Evolutionary conservation across 305 asterid genomes (phyloP).

Genomic region (Euphrasia arctica): DNA sequence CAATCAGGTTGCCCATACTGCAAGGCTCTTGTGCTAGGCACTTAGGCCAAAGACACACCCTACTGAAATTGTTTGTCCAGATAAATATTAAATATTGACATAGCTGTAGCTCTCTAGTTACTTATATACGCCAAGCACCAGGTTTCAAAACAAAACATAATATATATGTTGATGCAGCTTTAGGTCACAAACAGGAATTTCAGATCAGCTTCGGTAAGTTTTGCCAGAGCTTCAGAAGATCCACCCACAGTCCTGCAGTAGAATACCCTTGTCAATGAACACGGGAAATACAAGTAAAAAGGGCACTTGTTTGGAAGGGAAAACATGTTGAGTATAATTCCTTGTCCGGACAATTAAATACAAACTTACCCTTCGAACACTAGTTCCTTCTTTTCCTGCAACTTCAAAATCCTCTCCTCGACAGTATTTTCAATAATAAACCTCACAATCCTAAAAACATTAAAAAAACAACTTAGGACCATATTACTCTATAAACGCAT

Average conservation of each 20-base stretch:
- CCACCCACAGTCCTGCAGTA: conserved; percentile 87
- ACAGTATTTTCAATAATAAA: conserved; percentile 77
- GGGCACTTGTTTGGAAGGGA: not conserved
- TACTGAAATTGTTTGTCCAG: no score
- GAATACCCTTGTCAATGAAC: conserved; percentile 15
- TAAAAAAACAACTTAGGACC: conserved; percentile 10
- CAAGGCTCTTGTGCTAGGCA: not conserved
- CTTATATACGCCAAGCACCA: conserved; percentile 18
- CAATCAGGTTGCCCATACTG: not conserved
- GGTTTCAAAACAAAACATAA: conserved; percentile 8
- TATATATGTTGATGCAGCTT: conserved; percentile 1
- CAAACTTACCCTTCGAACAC: conserved; percentile 84
- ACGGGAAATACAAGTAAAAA: not conserved
- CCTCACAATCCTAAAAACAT: conserved; percentile 63
- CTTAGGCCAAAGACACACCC: not conserved
- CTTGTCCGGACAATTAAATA: not conserved
- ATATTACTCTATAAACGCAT: not conserved
- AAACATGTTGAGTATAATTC: not conserved
- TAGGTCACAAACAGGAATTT: conserved; percentile 67
- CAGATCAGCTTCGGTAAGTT: conserved; percentile 79
- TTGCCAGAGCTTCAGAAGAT: conserved; percentile 68
- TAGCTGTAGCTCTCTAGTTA: not conserved
- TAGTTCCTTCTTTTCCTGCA: conserved; percentile 93
- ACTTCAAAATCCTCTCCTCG: conserved; percentile 85
- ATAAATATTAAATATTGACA: not conserved